Evolutionary conservation across 2,329 filamentous ascomycete species (phyloP).

Genomic region (Botrytis squamosa): DNA sequence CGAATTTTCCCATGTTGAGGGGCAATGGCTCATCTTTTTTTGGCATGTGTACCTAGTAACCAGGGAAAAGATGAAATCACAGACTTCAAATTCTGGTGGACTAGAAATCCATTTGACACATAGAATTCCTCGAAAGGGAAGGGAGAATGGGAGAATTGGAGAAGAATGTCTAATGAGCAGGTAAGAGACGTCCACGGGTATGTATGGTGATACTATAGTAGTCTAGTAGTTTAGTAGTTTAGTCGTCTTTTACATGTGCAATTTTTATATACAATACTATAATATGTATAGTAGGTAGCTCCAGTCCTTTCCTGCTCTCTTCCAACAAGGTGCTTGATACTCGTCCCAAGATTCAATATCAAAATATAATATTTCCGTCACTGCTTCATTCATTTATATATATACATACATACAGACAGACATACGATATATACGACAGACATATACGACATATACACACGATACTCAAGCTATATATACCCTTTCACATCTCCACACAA

Average conservation of each 20-base stretch:
- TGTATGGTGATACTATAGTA: neutral
- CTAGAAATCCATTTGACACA: conserved; percentile 2
- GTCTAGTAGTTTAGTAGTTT: neutral
- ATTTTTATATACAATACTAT: neutral
- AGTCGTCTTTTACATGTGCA: neutral
- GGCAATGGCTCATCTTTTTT: neutral
- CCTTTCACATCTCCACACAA: neutral
- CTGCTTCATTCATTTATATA: neutral
- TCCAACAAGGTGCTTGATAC: neutral
- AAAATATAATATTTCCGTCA: neutral
- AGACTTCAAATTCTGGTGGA: neutral
- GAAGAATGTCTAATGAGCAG: neutral
- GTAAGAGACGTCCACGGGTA: neutral
- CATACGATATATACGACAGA: neutral
- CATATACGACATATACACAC: neutral
- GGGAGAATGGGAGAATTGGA: neutral
- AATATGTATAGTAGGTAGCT: no score
- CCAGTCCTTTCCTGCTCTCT: neutral
- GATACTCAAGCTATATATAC: no score
- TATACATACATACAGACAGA: neutral
- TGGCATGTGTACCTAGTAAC: neutral
- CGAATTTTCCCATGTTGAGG: neutral
- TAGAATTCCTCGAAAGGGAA: neutral
- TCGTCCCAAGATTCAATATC: neutral
- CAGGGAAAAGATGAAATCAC: neutral